phyloP scores from a whole-genome alignment of 768 basidiomycete genomes.

The Pulveroboletus sp. region DNA sequence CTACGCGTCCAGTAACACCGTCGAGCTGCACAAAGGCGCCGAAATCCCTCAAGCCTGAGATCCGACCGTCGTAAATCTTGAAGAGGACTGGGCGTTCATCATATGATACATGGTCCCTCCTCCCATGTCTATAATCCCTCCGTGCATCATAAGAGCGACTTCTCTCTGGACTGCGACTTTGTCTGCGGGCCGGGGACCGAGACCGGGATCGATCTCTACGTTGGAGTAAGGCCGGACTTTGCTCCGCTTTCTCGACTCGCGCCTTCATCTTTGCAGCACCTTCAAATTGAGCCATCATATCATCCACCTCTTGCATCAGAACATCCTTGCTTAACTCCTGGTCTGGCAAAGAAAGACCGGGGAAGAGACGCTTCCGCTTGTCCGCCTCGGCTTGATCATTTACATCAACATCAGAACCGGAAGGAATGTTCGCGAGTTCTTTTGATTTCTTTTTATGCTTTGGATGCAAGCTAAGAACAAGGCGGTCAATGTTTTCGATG shows the following conservation, averaged over 20 bases:
- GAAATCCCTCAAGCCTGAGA: slow-evolving; percentile 87
- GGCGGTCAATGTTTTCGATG: slow-evolving; percentile 87
- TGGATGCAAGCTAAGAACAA: slow-evolving; percentile 92
- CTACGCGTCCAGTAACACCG: slow-evolving; percentile 76
- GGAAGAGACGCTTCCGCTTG: slow-evolving; percentile 81
- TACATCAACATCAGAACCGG: slow-evolving; percentile 26
- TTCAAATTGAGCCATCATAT: slow-evolving; percentile 75
- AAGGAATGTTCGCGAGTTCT: slow-evolving; percentile 34
- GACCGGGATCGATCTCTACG: slow-evolving; percentile 46
- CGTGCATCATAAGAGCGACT: slow-evolving; percentile 44
- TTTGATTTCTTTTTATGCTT: slow-evolving; percentile 78
- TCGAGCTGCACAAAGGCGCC: slow-evolving; percentile 92
- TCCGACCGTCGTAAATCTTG: slow-evolving; percentile 91
- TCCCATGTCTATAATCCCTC: slow-evolving; percentile 38
- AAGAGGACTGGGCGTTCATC: slow-evolving; percentile 86
- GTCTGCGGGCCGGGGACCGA: slow-evolving; percentile 43
- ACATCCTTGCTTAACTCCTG: slow-evolving; percentile 67
- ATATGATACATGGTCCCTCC: slow-evolving; percentile 34
- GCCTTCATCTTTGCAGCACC: slow-evolving; percentile 60
- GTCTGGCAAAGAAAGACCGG: slow-evolving; percentile 82
- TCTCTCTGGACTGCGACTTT: slow-evolving; percentile 58
- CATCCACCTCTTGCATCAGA: slow-evolving; percentile 84
- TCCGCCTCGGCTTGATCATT: slow-evolving; percentile 52
- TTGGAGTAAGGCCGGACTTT: slow-evolving; percentile 55
- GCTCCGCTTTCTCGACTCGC: slow-evolving; percentile 38